phyloP scores from a whole-genome alignment of 306 rosid genomes.

The Albizia julibrissin region DNA sequence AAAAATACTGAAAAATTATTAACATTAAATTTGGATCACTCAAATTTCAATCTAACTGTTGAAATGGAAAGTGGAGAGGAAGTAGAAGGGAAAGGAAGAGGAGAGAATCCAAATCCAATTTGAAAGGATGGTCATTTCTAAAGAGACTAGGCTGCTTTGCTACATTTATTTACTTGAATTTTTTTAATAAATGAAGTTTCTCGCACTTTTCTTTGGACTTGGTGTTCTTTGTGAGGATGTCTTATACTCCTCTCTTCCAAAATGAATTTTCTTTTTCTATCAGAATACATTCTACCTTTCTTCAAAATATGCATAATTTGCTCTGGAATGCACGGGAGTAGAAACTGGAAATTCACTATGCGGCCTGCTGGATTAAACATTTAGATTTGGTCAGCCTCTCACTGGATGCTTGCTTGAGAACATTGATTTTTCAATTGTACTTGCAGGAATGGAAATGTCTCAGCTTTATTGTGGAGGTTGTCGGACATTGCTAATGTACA shows the following conservation, averaged over 20 bases:
- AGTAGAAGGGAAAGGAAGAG: no score
- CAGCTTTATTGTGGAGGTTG: slow-evolving; percentile 96
- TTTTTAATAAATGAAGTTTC: not conserved
- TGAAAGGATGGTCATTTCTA: not conserved
- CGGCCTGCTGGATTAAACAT: not conserved
- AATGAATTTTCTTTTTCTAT: not conserved
- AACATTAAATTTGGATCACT: no score
- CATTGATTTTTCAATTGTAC: slow-evolving; percentile 19
- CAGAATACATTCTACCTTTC: not conserved
- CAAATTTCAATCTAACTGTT: no score
- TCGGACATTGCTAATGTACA: slow-evolving; percentile 88
- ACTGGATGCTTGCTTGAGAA: not conserved
- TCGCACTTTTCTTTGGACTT: not conserved
- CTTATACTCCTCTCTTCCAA: not conserved
- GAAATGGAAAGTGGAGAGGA: no score
- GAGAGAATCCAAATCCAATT: no score
- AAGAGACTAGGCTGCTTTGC: not conserved
- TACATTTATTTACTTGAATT: not conserved
- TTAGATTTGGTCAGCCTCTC: not conserved
- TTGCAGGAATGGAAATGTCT: slow-evolving; percentile 90
- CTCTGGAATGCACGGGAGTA: slow-evolving; percentile 6
- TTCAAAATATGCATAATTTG: slow-evolving; percentile 2
- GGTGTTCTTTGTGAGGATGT: not conserved
- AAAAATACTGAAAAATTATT: no score
- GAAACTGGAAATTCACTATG: slow-evolving; percentile 6